Evolutionary conservation across 1,284 basidiomycete genomes (phyloP).

Genomic region (Puccinia polysora): DNA sequence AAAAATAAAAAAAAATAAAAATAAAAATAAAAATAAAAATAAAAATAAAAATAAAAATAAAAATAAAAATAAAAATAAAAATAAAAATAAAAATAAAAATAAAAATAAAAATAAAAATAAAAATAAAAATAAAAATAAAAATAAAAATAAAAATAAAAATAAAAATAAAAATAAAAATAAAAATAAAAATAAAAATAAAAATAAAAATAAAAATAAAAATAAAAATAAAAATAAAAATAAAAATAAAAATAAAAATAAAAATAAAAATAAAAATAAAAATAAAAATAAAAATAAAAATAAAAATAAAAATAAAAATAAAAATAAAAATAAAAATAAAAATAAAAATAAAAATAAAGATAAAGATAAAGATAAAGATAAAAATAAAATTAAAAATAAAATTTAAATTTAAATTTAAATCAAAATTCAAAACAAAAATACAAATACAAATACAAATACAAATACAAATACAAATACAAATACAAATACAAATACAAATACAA

Average conservation of each 20-base stretch:
- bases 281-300: constrained; percentile 3
- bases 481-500: too few species aligned
- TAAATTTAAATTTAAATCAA: neutral
- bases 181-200: neutral
- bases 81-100: neutral
- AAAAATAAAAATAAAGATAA: neutral
- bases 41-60: neutral
- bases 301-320: neutral
- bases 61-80: neutral
- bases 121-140: neutral
- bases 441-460: too few species aligned
- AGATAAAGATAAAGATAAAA: neutral
- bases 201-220: neutral
- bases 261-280: neutral
- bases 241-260: neutral
- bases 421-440: too few species aligned
- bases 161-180: neutral
- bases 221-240: neutral
- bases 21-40: neutral
- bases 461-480: too few species aligned
- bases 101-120: neutral
- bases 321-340: too few species aligned
- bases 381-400: neutral
- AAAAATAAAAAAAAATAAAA: neutral
- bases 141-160: constrained; percentile 2